These are phyloP conservation scores for Schizosaccharomyces octosporus DNA, from an alignment of 805 yeast species.

Conservation along the genomic window DNA sequence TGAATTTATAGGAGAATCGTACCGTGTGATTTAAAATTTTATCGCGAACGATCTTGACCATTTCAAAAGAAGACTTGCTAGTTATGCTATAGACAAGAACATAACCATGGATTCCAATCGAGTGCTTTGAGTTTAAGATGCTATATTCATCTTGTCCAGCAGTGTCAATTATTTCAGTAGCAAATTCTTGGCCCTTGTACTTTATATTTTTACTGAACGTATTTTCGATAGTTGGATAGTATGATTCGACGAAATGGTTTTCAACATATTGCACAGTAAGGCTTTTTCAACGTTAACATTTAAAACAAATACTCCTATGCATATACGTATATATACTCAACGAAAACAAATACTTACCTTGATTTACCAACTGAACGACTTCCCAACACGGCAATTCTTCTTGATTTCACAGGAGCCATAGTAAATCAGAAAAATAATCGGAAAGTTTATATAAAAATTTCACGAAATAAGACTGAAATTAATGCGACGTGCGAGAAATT, in stretches of 20 bases:
- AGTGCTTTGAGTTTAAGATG: slow-evolving; percentile 50
- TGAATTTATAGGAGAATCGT: not conserved
- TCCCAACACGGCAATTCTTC: slow-evolving; percentile 71
- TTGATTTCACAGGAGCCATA: slow-evolving; percentile 19
- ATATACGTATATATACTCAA: not conserved
- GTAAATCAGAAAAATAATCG: not conserved
- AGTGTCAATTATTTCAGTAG: slow-evolving; percentile 67
- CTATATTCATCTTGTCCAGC: slow-evolving; percentile 75
- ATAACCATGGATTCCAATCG: slow-evolving; percentile 67
- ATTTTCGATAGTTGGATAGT: slow-evolving; percentile 78
- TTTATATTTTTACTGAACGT: slow-evolving; percentile 48
- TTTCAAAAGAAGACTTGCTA: slow-evolving; percentile 51
- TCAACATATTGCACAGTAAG: slow-evolving; percentile 70
- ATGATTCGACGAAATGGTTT: slow-evolving; percentile 65
- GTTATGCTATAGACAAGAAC: slow-evolving; percentile 61
- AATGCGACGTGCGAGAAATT: not conserved
- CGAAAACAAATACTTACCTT: not conserved
- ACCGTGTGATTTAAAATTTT: slow-evolving; percentile 38
- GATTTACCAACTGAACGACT: slow-evolving; percentile 55
- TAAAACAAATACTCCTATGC: too few species aligned
- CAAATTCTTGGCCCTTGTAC: slow-evolving; percentile 49
- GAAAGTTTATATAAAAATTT: not conserved
- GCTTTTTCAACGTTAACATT: slow-evolving; percentile 23
- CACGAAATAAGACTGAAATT: not conserved
- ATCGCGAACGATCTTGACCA: slow-evolving; percentile 53